phyloP scores from a whole-genome alignment of 2,329 filamentous ascomycete genomes.

The Ophiostoma triangulosporum region DNA sequence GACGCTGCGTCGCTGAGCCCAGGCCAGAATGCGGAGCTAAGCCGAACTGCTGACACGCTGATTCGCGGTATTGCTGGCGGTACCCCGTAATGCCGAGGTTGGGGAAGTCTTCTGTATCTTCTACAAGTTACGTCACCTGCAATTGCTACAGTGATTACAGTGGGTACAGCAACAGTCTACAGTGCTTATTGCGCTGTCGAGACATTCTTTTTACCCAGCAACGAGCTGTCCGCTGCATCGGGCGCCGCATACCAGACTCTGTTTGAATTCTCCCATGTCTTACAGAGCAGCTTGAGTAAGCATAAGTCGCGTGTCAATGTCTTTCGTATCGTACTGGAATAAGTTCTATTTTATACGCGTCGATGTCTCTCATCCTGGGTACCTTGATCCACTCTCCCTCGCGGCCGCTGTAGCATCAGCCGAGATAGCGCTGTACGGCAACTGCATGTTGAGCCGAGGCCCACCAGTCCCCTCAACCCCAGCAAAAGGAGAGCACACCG shows the following conservation, averaged over 20 bases:
- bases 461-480: background rate
- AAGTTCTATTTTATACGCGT: no score
- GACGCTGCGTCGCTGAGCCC: background rate
- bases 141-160: background rate
- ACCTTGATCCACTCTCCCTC: background rate
- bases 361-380: no score
- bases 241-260: no score
- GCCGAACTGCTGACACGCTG: slow-evolving; percentile 28
- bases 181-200: no score
- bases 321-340: no score
- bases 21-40: slow-evolving; percentile 12
- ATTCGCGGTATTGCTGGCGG: slow-evolving; percentile 22
- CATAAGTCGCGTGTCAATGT: no score
- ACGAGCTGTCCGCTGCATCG: no score
- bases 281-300: no score
- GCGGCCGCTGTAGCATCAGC: background rate
- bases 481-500: no score
- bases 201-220: no score
- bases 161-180: background rate
- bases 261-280: no score
- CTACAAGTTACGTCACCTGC: slow-evolving; percentile 9
- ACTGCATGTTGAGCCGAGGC: background rate
- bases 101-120: background rate
- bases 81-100: slow-evolving; percentile 23
- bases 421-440: background rate